Conservation (phyloP, 2,329 filamentous ascomycete species). For the Trichoderma koningii region DNA sequence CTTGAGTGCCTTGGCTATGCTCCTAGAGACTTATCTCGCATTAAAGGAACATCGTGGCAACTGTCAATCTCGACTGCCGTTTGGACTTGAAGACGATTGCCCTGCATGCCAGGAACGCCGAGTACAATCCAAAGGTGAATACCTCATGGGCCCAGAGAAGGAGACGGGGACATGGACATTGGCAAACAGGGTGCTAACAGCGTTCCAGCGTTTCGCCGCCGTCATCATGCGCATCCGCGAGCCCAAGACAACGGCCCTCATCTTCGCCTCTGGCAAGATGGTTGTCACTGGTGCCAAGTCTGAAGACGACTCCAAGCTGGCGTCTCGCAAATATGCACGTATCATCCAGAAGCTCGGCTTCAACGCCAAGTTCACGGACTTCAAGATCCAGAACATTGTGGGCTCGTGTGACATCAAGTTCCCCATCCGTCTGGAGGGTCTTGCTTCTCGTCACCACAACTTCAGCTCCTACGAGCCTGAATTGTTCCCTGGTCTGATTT, state of each 20-base stretch:
- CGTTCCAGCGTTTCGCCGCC: conserved; percentile 84
- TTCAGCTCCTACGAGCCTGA: conserved; percentile 99
- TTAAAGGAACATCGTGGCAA: conserved; percentile 95
- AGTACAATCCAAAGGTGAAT: conserved; percentile 95
- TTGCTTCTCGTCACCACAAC: conserved; percentile 97
- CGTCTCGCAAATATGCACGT: conserved; percentile 94
- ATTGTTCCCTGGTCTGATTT: conserved; percentile 97
- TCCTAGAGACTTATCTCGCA: conserved; percentile 56
- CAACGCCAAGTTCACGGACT: conserved; percentile 99
- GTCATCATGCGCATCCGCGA: conserved; percentile 99
- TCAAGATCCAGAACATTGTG: conserved; percentile 99
- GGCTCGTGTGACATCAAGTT: conserved; percentile 99
- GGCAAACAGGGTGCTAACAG: conserved; percentile 28
- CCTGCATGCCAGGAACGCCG: conserved; percentile 94
- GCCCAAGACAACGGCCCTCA: conserved; percentile 95
- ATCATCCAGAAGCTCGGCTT: conserved; percentile 99
- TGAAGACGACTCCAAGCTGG: conserved; percentile 96
- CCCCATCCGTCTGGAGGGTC: conserved; percentile 92
- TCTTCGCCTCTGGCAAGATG: conserved; percentile 99
- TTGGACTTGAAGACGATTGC: conserved; percentile 98
- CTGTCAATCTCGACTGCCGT: conserved; percentile 96
- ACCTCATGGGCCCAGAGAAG: not conserved
- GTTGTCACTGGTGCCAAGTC: conserved; percentile 98
- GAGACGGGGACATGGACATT: not conserved
- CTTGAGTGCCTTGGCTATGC: conserved; percentile 38